phyloP scores from a whole-genome alignment of 768 basidiomycete species.

The Cystofilobasidium macerans region DNA sequence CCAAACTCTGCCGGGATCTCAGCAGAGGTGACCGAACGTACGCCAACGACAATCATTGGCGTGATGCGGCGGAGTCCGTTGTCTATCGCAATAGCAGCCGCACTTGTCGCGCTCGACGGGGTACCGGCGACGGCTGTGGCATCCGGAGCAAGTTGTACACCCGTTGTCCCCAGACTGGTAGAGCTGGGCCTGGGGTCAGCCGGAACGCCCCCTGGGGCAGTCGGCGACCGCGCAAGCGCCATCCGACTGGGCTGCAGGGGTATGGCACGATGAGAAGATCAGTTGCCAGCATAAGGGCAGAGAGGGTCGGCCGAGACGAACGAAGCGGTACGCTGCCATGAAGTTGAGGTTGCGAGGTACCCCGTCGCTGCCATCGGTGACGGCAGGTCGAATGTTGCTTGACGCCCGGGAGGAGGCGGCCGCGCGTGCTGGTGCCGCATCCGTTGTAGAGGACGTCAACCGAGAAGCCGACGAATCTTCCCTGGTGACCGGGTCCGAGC shows the following conservation, averaged over 20 bases:
- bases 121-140: too few relatives aligned
- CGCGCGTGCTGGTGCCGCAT: background rate
- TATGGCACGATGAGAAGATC: background rate
- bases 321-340: constrained; percentile 1
- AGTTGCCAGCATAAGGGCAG: too few relatives aligned
- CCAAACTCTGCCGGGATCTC: background rate
- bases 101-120: too few relatives aligned
- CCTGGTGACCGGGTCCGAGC: too few relatives aligned
- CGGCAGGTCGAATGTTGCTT: background rate
- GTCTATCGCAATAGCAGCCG: too few relatives aligned
- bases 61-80: background rate
- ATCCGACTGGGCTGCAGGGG: too few relatives aligned
- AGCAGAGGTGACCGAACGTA: background rate
- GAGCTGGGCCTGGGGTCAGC: too few relatives aligned
- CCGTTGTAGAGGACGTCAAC: too few relatives aligned
- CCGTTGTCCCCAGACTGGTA: too few relatives aligned
- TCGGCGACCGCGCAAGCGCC: background rate
- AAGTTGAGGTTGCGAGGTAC: background rate
- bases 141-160: too few relatives aligned
- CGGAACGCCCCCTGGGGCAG: background rate
- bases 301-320: too few relatives aligned
- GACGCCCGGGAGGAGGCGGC: background rate
- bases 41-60: constrained; percentile 4
- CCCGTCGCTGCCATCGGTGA: background rate
- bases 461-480: too few relatives aligned